Base-by-base conservation (phyloP, 345 rosid species). In the Ceriops zippeliana region DNA sequence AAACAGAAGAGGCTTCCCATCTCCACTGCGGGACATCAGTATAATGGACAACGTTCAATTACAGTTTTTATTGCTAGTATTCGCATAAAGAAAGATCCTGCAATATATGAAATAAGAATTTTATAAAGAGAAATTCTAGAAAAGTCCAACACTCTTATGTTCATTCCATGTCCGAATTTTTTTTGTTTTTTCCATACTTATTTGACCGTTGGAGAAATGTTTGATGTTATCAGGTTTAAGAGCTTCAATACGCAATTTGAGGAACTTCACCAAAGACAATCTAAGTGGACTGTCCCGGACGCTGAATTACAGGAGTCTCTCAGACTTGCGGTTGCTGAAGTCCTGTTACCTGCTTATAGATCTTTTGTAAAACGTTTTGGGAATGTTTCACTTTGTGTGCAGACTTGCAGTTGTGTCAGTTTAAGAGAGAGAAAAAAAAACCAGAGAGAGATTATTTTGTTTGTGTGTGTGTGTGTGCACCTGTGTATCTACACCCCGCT, bases 201-300 rank as follows among this genome's bases (percentile, higher is more conserved):
- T 58, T 26, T 53, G 63, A 79, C 74, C 21, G 66, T 61, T 75
- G 64, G 62, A 69, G 51, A 69, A 59, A 57, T 68, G 52, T 2
- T 51, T 27, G 49, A 13, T 79, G 35, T 52, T 73, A 63, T 78
- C 68, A 92, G 97, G 89, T 89, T 89, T 76, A 95, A 87, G 89
- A 84, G 73, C 60, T 95, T 95, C 78, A 90, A 92, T 76, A 52
- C 75, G 72, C 97, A 91, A 65, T 95, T 95, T 70, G 99, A 95
- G 82, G 97, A 95, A 82, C 93, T 95, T 70, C 99, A 95, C 80
- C 92, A 91, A 65, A 95, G 84, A 62, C 99, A 90, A 76, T 86
- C 99, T 58, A 97, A 91, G 63, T 92, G 98, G 98, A 86, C 97
- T 35, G 98, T 92, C 66, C 97, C 97, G 2, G 99, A 95, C 83